Percentiles rank a stretch among this genome's conserved stretches.
phyloP scores from a whole-genome alignment of 257 asterid genomes.

The Thymus quinquecostatus region DNA sequence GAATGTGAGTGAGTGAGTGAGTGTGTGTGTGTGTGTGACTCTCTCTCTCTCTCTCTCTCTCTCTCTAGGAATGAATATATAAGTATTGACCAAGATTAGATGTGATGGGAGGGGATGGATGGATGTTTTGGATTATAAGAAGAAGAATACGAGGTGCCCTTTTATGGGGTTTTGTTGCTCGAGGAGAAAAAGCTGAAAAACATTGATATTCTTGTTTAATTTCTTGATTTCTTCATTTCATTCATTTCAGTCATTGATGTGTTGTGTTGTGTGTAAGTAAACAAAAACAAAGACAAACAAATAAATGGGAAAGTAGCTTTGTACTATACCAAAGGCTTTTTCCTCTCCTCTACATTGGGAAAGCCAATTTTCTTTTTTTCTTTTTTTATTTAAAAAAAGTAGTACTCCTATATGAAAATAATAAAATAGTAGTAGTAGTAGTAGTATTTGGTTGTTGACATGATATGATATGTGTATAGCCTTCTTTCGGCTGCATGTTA shows the following conservation, averaged over 20 bases:
- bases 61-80: no score
- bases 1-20: no score
- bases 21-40: no score
- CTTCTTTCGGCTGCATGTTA: slow-evolving; percentile 63
- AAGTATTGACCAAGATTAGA: neutral
- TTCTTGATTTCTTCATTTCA: neutral
- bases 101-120: neutral
- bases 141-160: slow-evolving; percentile 17
- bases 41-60: no score
- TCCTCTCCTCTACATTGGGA: slow-evolving; percentile 53
- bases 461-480: slow-evolving; percentile 17
- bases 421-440: no score
- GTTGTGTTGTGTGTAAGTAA: no score
- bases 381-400: neutral
- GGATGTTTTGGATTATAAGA: slow-evolving; percentile 16
- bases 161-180: slow-evolving; percentile 58
- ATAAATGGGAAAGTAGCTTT: slow-evolving; percentile 24
- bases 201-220: slow-evolving; percentile 14
- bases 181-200: slow-evolving; percentile 50
- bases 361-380: slow-evolving; percentile 23
- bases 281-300: no score
- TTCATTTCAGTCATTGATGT: no score
- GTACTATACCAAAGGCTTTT: slow-evolving; percentile 34
- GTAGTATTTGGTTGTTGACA: slow-evolving; percentile 2
- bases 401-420: no score